Percentiles rank a stretch among this genome's conserved stretches.
phyloP scores from a whole-genome alignment of 345 rosid species.

The Dipteronia dyeriana region DNA sequence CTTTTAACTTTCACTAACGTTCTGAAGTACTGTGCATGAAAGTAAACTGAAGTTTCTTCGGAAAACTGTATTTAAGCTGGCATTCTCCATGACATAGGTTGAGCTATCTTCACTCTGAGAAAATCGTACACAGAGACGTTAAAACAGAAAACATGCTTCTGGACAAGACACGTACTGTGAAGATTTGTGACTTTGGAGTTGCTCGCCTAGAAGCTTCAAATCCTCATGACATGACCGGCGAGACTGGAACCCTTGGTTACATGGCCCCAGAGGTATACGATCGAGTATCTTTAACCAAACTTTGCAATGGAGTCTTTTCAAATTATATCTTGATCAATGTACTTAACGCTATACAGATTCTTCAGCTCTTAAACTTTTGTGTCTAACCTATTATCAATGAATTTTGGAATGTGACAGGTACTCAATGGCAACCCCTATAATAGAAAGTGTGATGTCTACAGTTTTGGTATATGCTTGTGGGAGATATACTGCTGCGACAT shows the following conservation, averaged over 20 bases:
- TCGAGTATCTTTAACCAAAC: not conserved
- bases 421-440: constrained; percentile 91
- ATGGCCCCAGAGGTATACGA: constrained; percentile 96
- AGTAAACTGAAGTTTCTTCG: not conserved
- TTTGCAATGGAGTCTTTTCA: not conserved
- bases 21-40: not conserved
- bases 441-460: constrained; percentile 94
- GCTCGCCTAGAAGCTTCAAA: constrained; percentile 98
- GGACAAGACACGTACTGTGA: constrained; percentile 81
- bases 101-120: constrained; percentile 86
- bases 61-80: not conserved
- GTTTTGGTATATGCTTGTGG: constrained; percentile 98
- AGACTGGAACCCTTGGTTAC: constrained; percentile 98
- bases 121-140: constrained; percentile 97
- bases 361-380: constrained; percentile 1
- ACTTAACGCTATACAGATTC: not conserved
- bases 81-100: constrained; percentile 50
- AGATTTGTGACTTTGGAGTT: constrained; percentile 97
- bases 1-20: not conserved
- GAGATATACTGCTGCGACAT: constrained; percentile 99
- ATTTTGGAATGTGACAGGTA: constrained; percentile 47
- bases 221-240: constrained; percentile 99
- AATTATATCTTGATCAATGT: not conserved
- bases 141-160: constrained; percentile 98
- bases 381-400: not conserved